Percentiles rank a stretch among this genome's conserved stretches.
phyloP scores from a whole-genome alignment of 148 eudicot genomes.

The Selenicereus undatus region DNA sequence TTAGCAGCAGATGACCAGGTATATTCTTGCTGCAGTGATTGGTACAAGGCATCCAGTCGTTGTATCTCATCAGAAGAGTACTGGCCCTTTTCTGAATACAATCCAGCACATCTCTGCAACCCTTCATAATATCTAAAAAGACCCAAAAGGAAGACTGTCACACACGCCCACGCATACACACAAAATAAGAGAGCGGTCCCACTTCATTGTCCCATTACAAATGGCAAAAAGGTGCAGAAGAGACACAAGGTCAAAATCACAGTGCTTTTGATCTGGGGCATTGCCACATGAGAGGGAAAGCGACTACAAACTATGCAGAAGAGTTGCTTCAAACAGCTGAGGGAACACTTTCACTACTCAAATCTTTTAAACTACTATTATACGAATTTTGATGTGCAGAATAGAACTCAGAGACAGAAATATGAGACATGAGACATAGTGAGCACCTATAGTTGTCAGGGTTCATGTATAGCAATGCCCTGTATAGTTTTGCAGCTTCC shows the following conservation, averaged over 20 bases:
- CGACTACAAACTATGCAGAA: neutral
- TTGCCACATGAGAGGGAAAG: neutral
- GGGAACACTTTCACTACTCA: neutral
- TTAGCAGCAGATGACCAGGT: conserved; percentile 92
- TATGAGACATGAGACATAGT: conserved; percentile 8
- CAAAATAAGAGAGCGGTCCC: neutral
- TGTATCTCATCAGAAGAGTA: conserved; percentile 67
- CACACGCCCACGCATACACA: neutral
- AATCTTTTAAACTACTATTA: neutral
- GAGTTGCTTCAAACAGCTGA: neutral
- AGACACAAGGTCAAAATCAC: neutral
- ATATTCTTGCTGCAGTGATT: conserved; percentile 69
- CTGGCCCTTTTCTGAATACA: conserved; percentile 48
- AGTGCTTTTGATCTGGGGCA: neutral
- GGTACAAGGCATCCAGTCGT: conserved; percentile 68
- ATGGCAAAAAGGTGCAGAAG: neutral
- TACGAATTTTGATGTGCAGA: neutral
- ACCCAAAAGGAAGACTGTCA: neutral
- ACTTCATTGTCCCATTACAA: neutral
- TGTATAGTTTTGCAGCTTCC: conserved; percentile 71
- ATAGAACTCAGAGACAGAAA: neutral
- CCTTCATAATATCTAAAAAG: conserved; percentile 86
- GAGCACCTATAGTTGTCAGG: conserved; percentile 94
- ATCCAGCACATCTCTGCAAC: conserved; percentile 81
- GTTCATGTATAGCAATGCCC: conserved; percentile 75